Conservation (phyloP, 2,329 filamentous ascomycete species). For the Botrytis porri region DNA sequence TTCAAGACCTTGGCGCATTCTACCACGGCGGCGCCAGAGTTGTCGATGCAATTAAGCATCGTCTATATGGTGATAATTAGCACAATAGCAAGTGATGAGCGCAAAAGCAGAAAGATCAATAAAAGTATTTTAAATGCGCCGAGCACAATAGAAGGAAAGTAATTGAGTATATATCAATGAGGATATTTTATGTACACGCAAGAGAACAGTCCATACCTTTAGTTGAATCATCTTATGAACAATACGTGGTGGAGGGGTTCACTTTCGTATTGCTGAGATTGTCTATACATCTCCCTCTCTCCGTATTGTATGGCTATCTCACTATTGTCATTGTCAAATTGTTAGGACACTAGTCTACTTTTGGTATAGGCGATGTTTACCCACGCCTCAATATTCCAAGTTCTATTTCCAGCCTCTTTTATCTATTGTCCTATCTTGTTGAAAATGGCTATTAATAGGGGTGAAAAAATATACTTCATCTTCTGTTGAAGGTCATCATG, state of each 20-base stretch:
- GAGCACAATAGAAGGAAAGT: neutral
- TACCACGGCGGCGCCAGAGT: conserved; percentile 90
- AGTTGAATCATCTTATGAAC: conserved; percentile 79
- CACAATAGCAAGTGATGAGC: neutral
- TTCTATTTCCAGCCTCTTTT: conserved; percentile 18
- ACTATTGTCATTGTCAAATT: conserved; percentile 17
- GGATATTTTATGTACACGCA: neutral
- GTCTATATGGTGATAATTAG: conserved; percentile 55
- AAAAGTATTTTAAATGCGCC: conserved; percentile 1
- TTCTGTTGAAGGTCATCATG: conserved; percentile 16
- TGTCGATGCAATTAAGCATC: conserved; percentile 99
- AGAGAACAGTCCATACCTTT: conserved; percentile 54
- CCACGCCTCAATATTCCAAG: conserved; percentile 13
- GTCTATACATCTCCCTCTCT: neutral
- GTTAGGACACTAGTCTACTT: conserved; percentile 11
- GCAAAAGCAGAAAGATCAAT: neutral
- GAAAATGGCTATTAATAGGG: conserved; percentile 15
- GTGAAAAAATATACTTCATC: conserved; percentile 11
- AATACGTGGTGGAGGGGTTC: conserved; percentile 21
- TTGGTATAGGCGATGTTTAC: conserved; percentile 12
- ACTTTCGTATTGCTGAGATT: conserved; percentile 18
- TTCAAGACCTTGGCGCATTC: conserved; percentile 93
- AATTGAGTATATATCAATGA: neutral
- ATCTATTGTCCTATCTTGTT: neutral
- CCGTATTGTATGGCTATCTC: neutral